These are phyloP conservation scores for Diaporthe sp. DNA, from an alignment of 2,329 filamentous ascomycete species.

Conservation along the genomic window DNA sequence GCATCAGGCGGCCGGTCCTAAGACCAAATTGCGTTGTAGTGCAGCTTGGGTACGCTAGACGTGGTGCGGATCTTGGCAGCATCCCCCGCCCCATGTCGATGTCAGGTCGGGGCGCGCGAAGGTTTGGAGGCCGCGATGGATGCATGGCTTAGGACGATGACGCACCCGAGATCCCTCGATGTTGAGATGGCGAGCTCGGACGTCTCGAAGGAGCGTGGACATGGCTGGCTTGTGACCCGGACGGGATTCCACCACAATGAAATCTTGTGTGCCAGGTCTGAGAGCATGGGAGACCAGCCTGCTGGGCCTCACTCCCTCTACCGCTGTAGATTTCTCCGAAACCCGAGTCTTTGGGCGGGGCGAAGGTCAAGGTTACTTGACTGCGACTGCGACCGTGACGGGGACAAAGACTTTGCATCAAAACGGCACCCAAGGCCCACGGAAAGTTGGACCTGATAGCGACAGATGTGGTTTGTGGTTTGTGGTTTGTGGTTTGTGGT, in stretches of 20 bases:
- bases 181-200: not conserved
- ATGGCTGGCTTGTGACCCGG: not conserved
- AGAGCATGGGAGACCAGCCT: not conserved
- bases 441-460: too few species aligned
- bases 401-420: not conserved
- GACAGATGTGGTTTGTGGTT: too few species aligned
- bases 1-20: not conserved
- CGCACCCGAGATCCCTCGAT: not conserved
- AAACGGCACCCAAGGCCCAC: not conserved
- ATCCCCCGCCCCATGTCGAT: not conserved
- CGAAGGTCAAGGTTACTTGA: not conserved
- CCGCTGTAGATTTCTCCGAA: conserved; percentile 19
- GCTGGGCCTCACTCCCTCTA: not conserved
- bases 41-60: not conserved
- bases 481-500: too few species aligned
- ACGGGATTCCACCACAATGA: not conserved
- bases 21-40: not conserved
- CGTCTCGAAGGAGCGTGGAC: not conserved
- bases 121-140: not conserved
- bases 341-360: not conserved
- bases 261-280: not conserved
- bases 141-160: conserved; percentile 1
- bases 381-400: not conserved
- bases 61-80: conserved; percentile 16
- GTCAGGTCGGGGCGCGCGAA: not conserved